phyloP scores from a whole-genome alignment of 169 alveolate genomes.

The Toxoplasma gondii region DNA sequence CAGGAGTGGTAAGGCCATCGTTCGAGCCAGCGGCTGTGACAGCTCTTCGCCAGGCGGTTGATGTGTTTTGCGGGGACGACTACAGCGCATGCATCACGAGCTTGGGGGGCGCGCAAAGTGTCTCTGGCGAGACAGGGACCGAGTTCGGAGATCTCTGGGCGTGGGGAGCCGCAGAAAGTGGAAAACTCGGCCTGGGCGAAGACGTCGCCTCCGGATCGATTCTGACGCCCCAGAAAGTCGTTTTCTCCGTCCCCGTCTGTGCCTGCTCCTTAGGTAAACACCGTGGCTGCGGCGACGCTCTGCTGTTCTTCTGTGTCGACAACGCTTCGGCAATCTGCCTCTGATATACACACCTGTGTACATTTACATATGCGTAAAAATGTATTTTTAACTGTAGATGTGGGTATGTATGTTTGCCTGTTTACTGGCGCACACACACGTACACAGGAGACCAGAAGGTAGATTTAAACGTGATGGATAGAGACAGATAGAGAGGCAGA shows the following conservation, averaged over 20 bases:
- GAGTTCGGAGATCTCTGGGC: conserved; percentile 83
- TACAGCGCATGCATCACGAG: conserved; percentile 84
- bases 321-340: too few species aligned
- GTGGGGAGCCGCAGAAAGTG: conserved; percentile 89
- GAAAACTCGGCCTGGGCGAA: conserved; percentile 88
- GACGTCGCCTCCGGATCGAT: conserved; percentile 75
- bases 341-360: background rate
- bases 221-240: conserved; percentile 80
- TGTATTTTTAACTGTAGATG: background rate
- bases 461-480: too few species aligned
- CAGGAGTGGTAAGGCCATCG: conserved; percentile 79
- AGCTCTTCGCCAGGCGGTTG: conserved; percentile 79
- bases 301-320: too few species aligned
- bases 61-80: conserved; percentile 85
- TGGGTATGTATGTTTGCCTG: background rate
- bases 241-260: conserved; percentile 74
- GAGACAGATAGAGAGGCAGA: too few species aligned
- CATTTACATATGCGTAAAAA: background rate
- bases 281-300: background rate
- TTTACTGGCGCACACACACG: too few species aligned
- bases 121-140: background rate
- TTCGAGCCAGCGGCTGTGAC: conserved; percentile 81
- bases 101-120: conserved; percentile 63
- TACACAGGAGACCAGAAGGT: too few species aligned
- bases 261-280: conserved; percentile 81